Evolutionary conservation across 345 rosid genomes (phyloP).

Genomic region (Gossypium ekmanianum): DNA sequence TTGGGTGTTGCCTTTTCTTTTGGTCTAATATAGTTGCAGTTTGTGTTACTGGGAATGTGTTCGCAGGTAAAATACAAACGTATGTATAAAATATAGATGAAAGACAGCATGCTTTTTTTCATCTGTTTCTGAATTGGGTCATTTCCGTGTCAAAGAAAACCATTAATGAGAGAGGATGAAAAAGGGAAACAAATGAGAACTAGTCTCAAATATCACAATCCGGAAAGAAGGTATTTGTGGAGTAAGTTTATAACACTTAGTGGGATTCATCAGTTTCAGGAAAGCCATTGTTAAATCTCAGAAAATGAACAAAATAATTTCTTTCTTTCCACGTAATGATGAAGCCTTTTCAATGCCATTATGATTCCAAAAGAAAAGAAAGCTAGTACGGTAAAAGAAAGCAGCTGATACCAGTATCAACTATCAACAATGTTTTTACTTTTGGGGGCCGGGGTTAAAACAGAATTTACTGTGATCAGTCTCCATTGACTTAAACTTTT

Average conservation of each 20-base stretch:
- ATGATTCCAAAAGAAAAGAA: constrained; percentile 34
- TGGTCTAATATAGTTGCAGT: no score
- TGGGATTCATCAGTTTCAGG: constrained; percentile 28
- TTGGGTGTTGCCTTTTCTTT: neutral
- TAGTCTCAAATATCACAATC: neutral
- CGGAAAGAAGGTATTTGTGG: neutral
- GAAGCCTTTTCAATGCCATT: constrained; percentile 42
- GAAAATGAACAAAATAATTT: constrained; percentile 21
- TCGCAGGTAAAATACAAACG: constrained; percentile 17
- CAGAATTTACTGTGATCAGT: neutral
- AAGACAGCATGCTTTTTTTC: constrained; percentile 3
- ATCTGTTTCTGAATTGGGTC: constrained; percentile 8
- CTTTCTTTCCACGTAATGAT: constrained; percentile 39
- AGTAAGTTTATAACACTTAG: constrained; percentile 4
- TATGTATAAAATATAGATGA: neutral
- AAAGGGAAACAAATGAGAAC: constrained; percentile 5
- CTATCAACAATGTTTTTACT: neutral
- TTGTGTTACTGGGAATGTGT: neutral
- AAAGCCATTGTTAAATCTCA: constrained; percentile 8
- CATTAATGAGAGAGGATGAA: constrained; percentile 1
- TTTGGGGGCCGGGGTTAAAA: neutral
- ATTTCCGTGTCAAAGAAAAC: constrained; percentile 24
- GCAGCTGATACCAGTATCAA: neutral
- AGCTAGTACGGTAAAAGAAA: constrained; percentile 14
- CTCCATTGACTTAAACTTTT: neutral